Percentiles rank a stretch among this genome's conserved stretches.
phyloP scores from a whole-genome alignment of 768 basidiomycete genomes.

The Postia placenta region DNA sequence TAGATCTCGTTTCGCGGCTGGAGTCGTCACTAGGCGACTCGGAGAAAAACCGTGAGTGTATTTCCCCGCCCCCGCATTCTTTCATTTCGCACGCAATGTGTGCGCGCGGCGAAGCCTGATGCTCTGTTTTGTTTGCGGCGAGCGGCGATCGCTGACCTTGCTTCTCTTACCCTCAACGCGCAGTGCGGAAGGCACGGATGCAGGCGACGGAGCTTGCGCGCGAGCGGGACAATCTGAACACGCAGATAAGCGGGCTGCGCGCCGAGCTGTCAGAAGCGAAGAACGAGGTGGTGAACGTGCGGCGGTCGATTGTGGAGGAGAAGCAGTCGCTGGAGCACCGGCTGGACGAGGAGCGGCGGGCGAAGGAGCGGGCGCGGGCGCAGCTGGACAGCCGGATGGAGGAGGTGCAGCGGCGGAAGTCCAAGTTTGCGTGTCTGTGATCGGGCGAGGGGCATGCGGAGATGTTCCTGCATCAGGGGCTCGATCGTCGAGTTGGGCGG shows the following conservation, averaged over 20 bases:
- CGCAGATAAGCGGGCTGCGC: slow-evolving; percentile 61
- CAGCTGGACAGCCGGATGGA: slow-evolving; percentile 88
- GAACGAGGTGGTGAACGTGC: slow-evolving; percentile 70
- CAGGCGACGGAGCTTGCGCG: slow-evolving; percentile 86
- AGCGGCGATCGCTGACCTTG: neutral
- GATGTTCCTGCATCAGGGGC: neutral
- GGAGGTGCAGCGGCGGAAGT: slow-evolving; percentile 77
- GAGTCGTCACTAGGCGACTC: slow-evolving; percentile 86
- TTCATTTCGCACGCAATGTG: slow-evolving; percentile 5
- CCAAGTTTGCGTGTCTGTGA: slow-evolving; percentile 88
- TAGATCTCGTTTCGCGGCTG: slow-evolving; percentile 80
- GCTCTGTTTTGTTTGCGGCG: neutral
- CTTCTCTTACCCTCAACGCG: neutral
- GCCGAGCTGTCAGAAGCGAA: slow-evolving; percentile 73
- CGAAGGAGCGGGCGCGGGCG: slow-evolving; percentile 83
- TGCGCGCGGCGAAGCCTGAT: neutral
- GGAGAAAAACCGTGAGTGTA: slow-evolving; percentile 81
- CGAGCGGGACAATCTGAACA: slow-evolving; percentile 72
- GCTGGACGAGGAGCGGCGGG: slow-evolving; percentile 80
- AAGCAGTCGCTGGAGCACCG: slow-evolving; percentile 81
- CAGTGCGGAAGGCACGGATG: slow-evolving; percentile 91
- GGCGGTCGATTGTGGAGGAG: slow-evolving; percentile 80
- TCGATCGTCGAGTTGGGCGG: neutral
- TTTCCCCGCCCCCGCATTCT: slow-evolving; percentile 6
- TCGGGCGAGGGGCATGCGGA: slow-evolving; percentile 1